phyloP scores from a whole-genome alignment of 2,329 filamentous ascomycete species.

The Corynespora cassiicola region DNA sequence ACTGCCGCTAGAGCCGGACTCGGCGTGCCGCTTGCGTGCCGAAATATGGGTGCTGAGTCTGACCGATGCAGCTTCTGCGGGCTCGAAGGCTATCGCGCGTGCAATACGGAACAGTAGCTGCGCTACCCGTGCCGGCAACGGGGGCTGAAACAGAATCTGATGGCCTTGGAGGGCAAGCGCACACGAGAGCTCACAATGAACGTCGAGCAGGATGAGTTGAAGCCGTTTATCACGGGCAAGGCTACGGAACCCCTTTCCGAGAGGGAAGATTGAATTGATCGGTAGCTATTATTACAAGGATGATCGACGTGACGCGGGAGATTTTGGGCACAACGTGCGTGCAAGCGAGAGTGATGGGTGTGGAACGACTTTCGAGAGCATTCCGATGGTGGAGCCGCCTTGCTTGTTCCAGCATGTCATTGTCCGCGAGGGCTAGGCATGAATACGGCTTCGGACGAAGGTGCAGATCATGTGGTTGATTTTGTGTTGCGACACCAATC shows the following conservation, averaged over 20 bases:
- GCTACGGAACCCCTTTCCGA: slow-evolving; percentile 5
- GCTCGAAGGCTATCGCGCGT: not conserved
- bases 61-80: not conserved
- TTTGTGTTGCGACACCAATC: slow-evolving; percentile 19
- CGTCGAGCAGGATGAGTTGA: too few species aligned
- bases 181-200: too few species aligned
- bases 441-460: slow-evolving; percentile 15
- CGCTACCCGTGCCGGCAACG: too few species aligned
- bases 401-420: slow-evolving; percentile 8
- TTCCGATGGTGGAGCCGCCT: slow-evolving; percentile 10
- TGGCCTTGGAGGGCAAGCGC: too few species aligned
- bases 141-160: too few species aligned
- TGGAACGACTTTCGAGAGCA: slow-evolving; percentile 9
- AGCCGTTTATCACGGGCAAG: slow-evolving; percentile 1
- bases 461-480: slow-evolving; percentile 26
- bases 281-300: slow-evolving; percentile 14
- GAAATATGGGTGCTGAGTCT: too few species aligned
- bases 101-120: too few species aligned
- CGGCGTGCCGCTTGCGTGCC: too few species aligned
- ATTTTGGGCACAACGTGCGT: slow-evolving; percentile 15
- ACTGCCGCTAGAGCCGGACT: too few species aligned
- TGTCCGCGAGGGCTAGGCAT: slow-evolving; percentile 6
- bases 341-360: slow-evolving; percentile 19
- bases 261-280: slow-evolving; percentile 4
- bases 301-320: slow-evolving; percentile 18